A percentile compares a stretch with the other conserved stretches of the same genome.
phyloP scores from a whole-genome alignment of 768 basidiomycete species.

The Candolleomyces aberdarensis region DNA sequence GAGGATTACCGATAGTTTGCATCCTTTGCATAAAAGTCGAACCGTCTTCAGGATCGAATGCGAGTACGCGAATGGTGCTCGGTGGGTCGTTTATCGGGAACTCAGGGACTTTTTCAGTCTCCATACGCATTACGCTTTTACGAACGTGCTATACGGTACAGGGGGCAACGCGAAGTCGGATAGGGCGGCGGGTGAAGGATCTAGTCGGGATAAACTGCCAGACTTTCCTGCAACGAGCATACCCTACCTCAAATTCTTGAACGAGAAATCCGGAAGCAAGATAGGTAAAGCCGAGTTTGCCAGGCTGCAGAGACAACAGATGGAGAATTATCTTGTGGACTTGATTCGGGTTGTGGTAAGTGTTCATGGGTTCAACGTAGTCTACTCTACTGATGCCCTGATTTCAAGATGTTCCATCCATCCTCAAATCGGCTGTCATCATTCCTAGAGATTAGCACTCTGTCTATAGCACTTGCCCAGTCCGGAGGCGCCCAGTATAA shows the following conservation, averaged over 20 bases:
- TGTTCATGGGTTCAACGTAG: conserved; percentile 7
- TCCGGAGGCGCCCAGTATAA: conserved; percentile 89
- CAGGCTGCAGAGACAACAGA: conserved; percentile 69
- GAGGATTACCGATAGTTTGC: conserved; percentile 81
- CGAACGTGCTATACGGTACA: conserved; percentile 48
- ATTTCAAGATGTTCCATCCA: conserved; percentile 87
- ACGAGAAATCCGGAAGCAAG: conserved; percentile 55
- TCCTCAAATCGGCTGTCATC: conserved; percentile 84
- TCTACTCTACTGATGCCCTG: not conserved
- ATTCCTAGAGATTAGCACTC: conserved; percentile 89
- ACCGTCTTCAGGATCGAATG: conserved; percentile 91
- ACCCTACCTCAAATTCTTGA: conserved; percentile 88
- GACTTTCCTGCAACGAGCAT: conserved; percentile 91
- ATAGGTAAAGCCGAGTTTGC: conserved; percentile 74
- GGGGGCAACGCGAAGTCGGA: not conserved
- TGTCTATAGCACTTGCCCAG: conserved; percentile 77
- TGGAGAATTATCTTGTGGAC: conserved; percentile 86
- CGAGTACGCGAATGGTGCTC: conserved; percentile 91
- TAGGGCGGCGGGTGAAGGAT: conserved; percentile 26
- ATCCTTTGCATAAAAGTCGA: conserved; percentile 73
- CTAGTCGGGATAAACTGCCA: conserved; percentile 70
- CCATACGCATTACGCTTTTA: conserved; percentile 85
- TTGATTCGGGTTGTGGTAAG: conserved; percentile 88
- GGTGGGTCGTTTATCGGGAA: conserved; percentile 96
- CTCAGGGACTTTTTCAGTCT: conserved; percentile 88